A percentile compares a stretch with the other conserved stretches of the same genome.
These are phyloP conservation scores for Bipolaris gigantea DNA, from an alignment of 2,329 filamentous ascomycete genomes.

Conservation along the genomic window DNA sequence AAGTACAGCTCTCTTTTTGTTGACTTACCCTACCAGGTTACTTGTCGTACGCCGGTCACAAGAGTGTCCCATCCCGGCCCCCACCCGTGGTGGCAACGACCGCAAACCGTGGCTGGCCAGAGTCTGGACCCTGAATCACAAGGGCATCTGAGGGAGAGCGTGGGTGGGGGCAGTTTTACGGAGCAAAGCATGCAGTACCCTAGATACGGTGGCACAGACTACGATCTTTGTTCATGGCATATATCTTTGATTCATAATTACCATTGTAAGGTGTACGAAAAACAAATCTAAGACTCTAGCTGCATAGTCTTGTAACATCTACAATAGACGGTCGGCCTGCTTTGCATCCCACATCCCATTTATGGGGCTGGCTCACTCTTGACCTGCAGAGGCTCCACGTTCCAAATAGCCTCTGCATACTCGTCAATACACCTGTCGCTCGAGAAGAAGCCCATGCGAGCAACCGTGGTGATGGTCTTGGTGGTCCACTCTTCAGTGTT, in stretches of 20 bases:
- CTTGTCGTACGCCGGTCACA: no score
- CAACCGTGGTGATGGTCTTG: conserved; percentile 85
- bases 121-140: no score
- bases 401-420: conserved; percentile 98
- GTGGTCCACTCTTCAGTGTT: conserved; percentile 91
- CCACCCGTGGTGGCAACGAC: no score
- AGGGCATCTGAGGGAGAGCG: no score
- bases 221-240: not conserved
- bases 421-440: conserved; percentile 94
- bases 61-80: no score
- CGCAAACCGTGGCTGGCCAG: no score
- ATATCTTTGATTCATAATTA: not conserved
- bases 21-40: no score
- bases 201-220: no score
- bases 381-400: conserved; percentile 75
- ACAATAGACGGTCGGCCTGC: not conserved
- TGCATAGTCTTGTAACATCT: conserved; percentile 1
- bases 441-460: conserved; percentile 96
- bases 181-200: no score
- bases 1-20: no score
- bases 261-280: not conserved
- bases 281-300: conserved; percentile 6
- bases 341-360: not conserved
- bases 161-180: no score
- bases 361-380: conserved; percentile 34